Base-by-base conservation (phyloP, 768 basidiomycete genomes). In the Rhodocollybia butyracea region DNA sequence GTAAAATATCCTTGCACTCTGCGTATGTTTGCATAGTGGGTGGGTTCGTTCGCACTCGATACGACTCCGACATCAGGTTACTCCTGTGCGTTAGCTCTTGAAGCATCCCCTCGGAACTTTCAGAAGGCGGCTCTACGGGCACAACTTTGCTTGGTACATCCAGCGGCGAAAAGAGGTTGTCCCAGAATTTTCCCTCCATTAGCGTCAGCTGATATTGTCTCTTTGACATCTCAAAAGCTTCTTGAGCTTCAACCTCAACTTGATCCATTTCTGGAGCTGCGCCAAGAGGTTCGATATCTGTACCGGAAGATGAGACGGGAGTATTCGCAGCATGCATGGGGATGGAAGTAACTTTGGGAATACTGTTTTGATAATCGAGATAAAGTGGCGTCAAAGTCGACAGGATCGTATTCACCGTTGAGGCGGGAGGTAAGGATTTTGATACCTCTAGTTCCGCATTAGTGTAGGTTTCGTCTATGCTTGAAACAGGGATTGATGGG, bases 1-100 rank as follows among this genome's bases (percentile, higher is more conserved):
- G 62, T 7, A 96, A 62, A 22, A 95, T 80, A 50, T 82, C 79
- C 64, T 79, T 85, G 59, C 83, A 81, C 64, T 94, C 85, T 0
- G 75, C 70, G 61, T 92, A 94, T 2, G 88, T 91, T 27, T 75
- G 71, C 11, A 70, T 47, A 0, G 85, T 85, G 0, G 94, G 91
- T 3, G 81, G 68, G 56, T 79, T 78, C 52, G 72, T 81, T 8
- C 88, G 79, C 27, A 85, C 77, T 48, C 79, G 68, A 60, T 88
- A 93, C 5, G 88, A 91, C 40, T 78, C 74, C 11, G 79, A 82
- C 64, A 93, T 78, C 17, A 71, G 52, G 32, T 69, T 69, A 59
- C 89, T 91, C 57, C 77, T 78, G 29, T 77, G 64, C 5, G 76
- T 67, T 2, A 89, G 74, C 0, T 65, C 52, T 8, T 66, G 48